These are phyloP conservation scores for Corymbia maculata DNA, from an alignment of 345 rosid genomes.

Conservation along the genomic window DNA sequence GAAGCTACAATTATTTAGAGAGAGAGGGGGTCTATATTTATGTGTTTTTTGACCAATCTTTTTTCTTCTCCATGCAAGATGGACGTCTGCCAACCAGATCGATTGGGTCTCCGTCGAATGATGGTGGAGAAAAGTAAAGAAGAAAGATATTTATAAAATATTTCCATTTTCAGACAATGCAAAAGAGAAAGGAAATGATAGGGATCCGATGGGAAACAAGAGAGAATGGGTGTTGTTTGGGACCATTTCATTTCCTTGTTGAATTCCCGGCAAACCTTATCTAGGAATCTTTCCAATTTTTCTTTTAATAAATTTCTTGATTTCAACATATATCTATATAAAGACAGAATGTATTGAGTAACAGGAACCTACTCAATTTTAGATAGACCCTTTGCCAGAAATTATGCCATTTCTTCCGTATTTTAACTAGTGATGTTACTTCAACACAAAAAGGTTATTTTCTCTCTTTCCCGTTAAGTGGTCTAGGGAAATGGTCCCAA, in stretches of 20 bases:
- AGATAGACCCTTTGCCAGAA: not conserved
- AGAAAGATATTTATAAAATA: not conserved
- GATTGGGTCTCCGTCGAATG: not conserved
- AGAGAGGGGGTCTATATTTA: not conserved
- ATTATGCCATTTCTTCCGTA: not conserved
- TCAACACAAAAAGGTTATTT: rapidly evolving
- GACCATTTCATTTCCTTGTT: not conserved
- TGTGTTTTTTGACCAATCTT: not conserved
- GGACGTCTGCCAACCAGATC: not conserved
- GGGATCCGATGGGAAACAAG: not conserved
- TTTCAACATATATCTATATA: not conserved
- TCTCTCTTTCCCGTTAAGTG: not conserved
- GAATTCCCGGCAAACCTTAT: not conserved
- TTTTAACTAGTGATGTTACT: not conserved
- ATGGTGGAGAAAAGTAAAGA: not conserved
- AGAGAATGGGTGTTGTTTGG: not conserved
- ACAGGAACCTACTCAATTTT: not conserved
- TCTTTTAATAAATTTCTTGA: not conserved
- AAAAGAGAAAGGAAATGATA: not conserved
- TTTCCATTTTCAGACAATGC: not conserved
- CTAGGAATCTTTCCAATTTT: not conserved
- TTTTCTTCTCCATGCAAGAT: not conserved
- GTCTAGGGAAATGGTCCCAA: not conserved
- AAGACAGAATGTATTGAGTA: not conserved
- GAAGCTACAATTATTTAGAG: not conserved